phyloP scores from a whole-genome alignment of 805 yeast genomes.

The Ogataea populi-albae region DNA sequence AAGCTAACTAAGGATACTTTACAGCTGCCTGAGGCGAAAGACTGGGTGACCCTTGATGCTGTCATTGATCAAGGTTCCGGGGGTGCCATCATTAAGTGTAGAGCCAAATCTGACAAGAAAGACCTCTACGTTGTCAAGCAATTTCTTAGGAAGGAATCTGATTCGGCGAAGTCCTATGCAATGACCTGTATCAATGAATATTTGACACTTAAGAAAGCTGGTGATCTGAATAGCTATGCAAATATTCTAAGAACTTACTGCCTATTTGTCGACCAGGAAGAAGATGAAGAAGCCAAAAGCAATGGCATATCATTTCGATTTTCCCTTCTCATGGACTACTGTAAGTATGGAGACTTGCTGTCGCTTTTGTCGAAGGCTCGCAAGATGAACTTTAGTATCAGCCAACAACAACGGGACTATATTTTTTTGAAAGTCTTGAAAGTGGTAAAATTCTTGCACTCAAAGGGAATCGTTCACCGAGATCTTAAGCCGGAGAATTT shows the following conservation, averaged over 20 bases:
- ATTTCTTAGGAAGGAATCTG: conserved; percentile 8
- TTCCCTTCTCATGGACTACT: conserved; percentile 42
- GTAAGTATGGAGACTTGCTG: conserved; percentile 47
- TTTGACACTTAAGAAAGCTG: conserved; percentile 17
- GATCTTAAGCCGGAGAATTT: conserved; percentile 57
- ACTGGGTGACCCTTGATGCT: conserved; percentile 13
- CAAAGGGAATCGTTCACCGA: conserved; percentile 43
- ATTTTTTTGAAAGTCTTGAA: conserved; percentile 51
- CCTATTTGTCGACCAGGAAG: conserved; percentile 9
- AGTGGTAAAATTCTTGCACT: conserved; percentile 45
- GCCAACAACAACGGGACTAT: conserved; percentile 40
- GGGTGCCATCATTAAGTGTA: conserved; percentile 26
- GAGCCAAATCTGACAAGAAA: conserved; percentile 5
- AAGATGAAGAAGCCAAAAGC: neutral
- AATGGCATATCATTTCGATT: conserved; percentile 12
- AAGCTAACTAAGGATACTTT: too few species aligned
- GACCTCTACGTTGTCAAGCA: conserved; percentile 15
- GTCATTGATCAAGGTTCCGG: conserved; percentile 32
- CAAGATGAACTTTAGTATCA: conserved; percentile 30
- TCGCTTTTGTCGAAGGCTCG: conserved; percentile 41
- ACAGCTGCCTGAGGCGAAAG: conserved; percentile 9
- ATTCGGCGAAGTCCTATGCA: conserved; percentile 8
- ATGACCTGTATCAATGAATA: conserved; percentile 30
- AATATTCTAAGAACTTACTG: conserved; percentile 15
- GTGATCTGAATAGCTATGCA: conserved; percentile 3